Base-by-base conservation (phyloP, 2,329 filamentous ascomycete genomes). In the Fusarium buharicum region DNA sequence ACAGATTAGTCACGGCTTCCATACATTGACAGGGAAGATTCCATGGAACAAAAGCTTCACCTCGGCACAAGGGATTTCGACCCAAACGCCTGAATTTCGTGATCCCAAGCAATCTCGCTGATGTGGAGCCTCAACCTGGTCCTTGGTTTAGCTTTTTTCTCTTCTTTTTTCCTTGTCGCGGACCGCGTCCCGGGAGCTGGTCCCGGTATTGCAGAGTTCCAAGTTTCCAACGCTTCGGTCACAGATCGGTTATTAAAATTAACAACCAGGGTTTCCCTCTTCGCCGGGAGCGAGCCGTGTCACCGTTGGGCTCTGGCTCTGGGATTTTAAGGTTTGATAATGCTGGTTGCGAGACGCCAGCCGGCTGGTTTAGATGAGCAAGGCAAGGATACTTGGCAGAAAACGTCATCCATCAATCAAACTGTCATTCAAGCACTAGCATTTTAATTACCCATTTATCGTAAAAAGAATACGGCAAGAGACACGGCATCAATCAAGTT, bases 101-200 rank as follows among this genome's bases (percentile, higher is more conserved):
- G 43, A 31, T 43, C 37, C 56, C 55, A 40, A 55, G 60, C 61
- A 64, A 64, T 64, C 55, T 64, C 60, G 60, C 60, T 56, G 20
- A 22, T 22, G 20, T 22, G 20, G 20, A 22, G 20, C 20, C 4
- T 13, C 12, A 27, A 43, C 40, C 33, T 59, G 56, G 34, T 36
- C 33, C 41, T 37, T 58, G 36, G 48, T 44, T 11, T n/a, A n/a
- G n/a, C n/a, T n/a, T n/a, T n/a, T n/a, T 28, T 28, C 34, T n/a
- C 45, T 18, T 10, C 17, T 38, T 16, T 30, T 31, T 10, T 41
- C 59, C 59, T 30, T 55, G 59, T 51, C 36, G 14, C 30, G 31
- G 55, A 55, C 59, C 49, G 54, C 50, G 34, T 34, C 48, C 41
- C 49, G 55, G 60, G 59, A 37, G 43, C 27, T 24, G 22, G 34